Base-by-base conservation (phyloP, 305 asterid genomes). In the Andrographis paniculata region DNA sequence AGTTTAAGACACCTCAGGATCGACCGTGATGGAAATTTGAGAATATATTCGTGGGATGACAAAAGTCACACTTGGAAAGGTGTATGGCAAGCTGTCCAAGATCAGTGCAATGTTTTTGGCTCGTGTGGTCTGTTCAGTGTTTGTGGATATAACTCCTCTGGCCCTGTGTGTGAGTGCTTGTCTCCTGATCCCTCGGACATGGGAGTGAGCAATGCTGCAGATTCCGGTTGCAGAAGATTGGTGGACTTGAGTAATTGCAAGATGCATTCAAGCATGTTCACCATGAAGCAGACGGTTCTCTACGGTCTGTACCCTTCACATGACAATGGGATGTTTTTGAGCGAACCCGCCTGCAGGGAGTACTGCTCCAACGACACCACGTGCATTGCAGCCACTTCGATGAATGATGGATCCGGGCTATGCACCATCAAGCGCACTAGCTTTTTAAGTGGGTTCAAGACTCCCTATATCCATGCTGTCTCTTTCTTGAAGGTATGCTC, bases 81-180 rank as follows among this genome's bases (percentile, higher is more conserved):
- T 0, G 84, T 72, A 11, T 80, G 93, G 93, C 93, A 80, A 51
- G 92, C 92, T 0, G 79, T 80, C 36, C 50, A 58, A 47, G 79
- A 77, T 33, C 87, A 77, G 46, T 80, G 93, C 22, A 42, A 55
- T 1, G 93, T 80, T 54, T 77, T 80, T 45, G 87, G 73, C 2
- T 70, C 77, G 2, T 80, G 93, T 46, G 93, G 93, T 14, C 52
- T 62, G 9, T 77, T 67, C 63, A 68, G 87, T 53, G 70, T 77
- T n/a, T 80, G 93, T 50, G 75, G 76, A 56, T 77, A 80, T 52
- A 80, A 77, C 33, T 61, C 79, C 0, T 55, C 76, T 0, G 71
- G 76, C 8, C 72, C 79, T 7, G 69, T 75, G 2, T 80, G 93
- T 10, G 51, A 61, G 15, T 80, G 93, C 53, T 61, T 80, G 63